A percentile compares a stretch with the other conserved stretches of the same genome.
Conservation (phyloP, 139 green algal genomes). For the Trebouxia sp. region DNA sequence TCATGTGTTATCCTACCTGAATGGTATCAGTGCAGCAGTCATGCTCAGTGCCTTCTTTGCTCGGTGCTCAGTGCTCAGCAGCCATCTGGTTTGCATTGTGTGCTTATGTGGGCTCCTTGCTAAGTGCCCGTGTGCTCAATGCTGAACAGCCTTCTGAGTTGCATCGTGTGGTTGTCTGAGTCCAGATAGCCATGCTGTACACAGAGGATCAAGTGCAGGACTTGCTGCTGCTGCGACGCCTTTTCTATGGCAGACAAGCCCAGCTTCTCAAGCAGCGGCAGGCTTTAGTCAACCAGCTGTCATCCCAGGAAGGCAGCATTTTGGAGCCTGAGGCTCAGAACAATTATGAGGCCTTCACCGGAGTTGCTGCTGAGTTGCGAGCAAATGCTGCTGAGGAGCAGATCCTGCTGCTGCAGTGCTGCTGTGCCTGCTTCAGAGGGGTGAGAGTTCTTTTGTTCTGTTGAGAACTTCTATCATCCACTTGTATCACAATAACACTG, state of each 20-base stretch:
- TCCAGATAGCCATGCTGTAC: background rate
- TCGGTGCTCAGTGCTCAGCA: too few relatives aligned
- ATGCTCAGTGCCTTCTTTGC: too few relatives aligned
- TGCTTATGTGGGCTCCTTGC: too few relatives aligned
- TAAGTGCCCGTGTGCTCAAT: too few relatives aligned
- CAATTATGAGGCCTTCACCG: background rate
- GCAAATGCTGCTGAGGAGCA: conserved; percentile 11
- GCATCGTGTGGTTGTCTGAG: too few relatives aligned
- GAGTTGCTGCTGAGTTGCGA: background rate
- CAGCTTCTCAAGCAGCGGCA: background rate
- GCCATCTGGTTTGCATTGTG: too few relatives aligned
- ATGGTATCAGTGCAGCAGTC: too few relatives aligned
- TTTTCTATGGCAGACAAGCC: background rate
- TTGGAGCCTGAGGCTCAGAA: background rate
- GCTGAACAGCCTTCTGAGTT: too few relatives aligned
- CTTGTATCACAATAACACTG: too few relatives aligned
- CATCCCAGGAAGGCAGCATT: background rate
- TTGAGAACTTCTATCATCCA: background rate
- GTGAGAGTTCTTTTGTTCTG: too few relatives aligned
- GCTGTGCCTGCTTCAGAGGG: conserved; percentile 6
- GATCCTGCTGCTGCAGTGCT: background rate
- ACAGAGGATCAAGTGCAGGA: background rate
- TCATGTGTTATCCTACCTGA: too few relatives aligned
- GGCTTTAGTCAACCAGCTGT: background rate
- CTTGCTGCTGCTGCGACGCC: background rate